These are phyloP conservation scores for Dioscorea dumetorum DNA, from an alignment of 106 monocot species.

Conservation along the genomic window DNA sequence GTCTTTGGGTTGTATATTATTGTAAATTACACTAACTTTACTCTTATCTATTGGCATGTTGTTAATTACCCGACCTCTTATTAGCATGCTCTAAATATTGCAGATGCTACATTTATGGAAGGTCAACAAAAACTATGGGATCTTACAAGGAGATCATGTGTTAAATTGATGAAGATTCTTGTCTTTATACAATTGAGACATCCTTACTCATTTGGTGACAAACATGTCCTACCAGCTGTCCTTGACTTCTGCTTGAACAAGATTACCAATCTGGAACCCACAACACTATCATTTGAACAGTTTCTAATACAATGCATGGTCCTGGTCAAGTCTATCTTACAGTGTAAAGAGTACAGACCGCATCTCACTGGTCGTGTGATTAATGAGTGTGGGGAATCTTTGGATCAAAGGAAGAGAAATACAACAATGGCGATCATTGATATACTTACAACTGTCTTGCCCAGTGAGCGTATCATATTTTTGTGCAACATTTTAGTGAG, in stretches of 20 bases:
- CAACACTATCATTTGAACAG: conserved; percentile 48
- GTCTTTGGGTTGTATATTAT: too few relatives aligned
- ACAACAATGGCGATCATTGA: conserved; percentile 38
- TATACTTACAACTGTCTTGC: conserved; percentile 49
- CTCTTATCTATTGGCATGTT: too few relatives aligned
- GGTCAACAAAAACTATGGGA: conserved; percentile 44
- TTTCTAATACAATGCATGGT: conserved; percentile 95
- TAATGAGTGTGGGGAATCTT: conserved; percentile 37
- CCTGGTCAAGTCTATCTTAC: conserved; percentile 68
- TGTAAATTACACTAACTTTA: too few relatives aligned
- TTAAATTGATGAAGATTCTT: conserved; percentile 77
- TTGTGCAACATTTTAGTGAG: conserved; percentile 83
- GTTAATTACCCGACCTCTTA: too few relatives aligned
- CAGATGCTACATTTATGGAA: conserved; percentile 65
- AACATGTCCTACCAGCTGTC: conserved; percentile 52
- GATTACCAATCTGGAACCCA: conserved; percentile 69
- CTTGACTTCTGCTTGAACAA: conserved; percentile 78
- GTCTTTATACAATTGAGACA: conserved; percentile 66
- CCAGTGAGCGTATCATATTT: conserved; percentile 58
- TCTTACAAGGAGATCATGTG: conserved; percentile 68
- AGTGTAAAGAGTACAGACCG: conserved; percentile 90
- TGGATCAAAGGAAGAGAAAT: conserved; percentile 65
- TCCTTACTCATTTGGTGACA: conserved; percentile 85
- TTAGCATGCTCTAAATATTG: conserved; percentile 6
- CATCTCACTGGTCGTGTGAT: conserved; percentile 66